Evolutionary conservation across 2,329 filamentous ascomycete species (phyloP).

Genomic region (Venturia nashicola): DNA sequence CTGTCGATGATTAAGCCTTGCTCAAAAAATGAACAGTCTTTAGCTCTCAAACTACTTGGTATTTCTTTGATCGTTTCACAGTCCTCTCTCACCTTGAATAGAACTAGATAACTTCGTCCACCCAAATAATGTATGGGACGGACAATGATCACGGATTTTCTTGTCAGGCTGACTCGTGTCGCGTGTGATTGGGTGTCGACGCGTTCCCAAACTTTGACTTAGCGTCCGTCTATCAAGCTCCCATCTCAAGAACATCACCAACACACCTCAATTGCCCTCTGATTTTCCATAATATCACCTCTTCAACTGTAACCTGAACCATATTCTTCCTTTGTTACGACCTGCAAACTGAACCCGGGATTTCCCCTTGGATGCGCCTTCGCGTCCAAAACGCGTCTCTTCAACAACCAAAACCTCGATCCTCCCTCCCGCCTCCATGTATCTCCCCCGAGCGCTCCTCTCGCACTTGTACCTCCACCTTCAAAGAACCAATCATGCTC

Average conservation of each 20-base stretch:
- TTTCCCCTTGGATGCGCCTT: background rate
- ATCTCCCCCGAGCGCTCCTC: constrained; percentile 81
- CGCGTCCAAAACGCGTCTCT: constrained; percentile 8
- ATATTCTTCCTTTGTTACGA: background rate
- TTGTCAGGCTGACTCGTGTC: background rate
- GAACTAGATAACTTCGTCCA: too few species aligned
- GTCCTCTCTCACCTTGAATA: background rate
- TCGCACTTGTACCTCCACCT: constrained; percentile 87
- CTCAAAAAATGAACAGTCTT: background rate
- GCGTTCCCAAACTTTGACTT: background rate
- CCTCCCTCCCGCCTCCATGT: constrained; percentile 46
- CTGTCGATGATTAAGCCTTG: background rate
- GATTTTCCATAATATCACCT: background rate
- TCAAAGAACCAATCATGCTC: constrained; percentile 72
- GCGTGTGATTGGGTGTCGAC: background rate
- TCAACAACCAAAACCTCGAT: background rate
- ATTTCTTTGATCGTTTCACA: background rate
- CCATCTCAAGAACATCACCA: background rate
- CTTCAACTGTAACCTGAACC: background rate
- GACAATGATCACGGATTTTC: background rate
- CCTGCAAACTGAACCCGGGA: background rate
- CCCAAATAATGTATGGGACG: background rate
- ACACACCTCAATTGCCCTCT: background rate
- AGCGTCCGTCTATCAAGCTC: background rate
- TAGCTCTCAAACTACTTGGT: too few species aligned